These are phyloP conservation scores for Monilinia laxa DNA, from an alignment of 2,329 filamentous ascomycete genomes.

Conservation along the genomic window DNA sequence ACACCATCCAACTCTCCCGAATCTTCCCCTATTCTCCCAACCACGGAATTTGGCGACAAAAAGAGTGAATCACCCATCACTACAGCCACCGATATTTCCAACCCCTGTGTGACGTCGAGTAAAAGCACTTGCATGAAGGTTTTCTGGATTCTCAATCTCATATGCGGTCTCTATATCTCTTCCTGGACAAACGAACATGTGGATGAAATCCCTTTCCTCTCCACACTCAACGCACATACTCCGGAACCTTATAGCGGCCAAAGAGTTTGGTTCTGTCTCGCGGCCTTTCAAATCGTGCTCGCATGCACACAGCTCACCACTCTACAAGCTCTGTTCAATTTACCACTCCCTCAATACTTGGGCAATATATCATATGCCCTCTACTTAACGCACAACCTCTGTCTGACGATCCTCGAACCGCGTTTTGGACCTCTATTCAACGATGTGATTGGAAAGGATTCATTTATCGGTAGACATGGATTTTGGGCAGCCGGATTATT, in stretches of 20 bases:
- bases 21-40: conserved; percentile 24
- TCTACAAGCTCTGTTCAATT: conserved; percentile 49
- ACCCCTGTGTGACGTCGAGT: conserved; percentile 19
- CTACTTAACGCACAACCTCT: conserved; percentile 57
- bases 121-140: conserved; percentile 24
- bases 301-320: conserved; percentile 41
- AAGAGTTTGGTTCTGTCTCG: conserved; percentile 37
- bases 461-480: conserved; percentile 33
- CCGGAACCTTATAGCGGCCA: conserved; percentile 36
- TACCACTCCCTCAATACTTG: conserved; percentile 53
- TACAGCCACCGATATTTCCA: conserved; percentile 9
- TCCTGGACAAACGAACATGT: conserved; percentile 38
- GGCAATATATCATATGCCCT: conserved; percentile 57
- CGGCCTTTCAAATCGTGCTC: conserved; percentile 37
- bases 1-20: neutral
- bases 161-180: conserved; percentile 36
- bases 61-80: conserved; percentile 25
- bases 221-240: conserved; percentile 33
- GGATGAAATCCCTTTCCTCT: conserved; percentile 32
- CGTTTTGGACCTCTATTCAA: conserved; percentile 32
- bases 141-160: conserved; percentile 36
- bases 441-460: conserved; percentile 27
- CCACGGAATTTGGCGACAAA: conserved; percentile 32
- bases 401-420: conserved; percentile 42
- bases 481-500: conserved; percentile 43